These are phyloP conservation scores for Colletotrichum magnum DNA, from an alignment of 2,329 filamentous ascomycete species.

Conservation along the genomic window DNA sequence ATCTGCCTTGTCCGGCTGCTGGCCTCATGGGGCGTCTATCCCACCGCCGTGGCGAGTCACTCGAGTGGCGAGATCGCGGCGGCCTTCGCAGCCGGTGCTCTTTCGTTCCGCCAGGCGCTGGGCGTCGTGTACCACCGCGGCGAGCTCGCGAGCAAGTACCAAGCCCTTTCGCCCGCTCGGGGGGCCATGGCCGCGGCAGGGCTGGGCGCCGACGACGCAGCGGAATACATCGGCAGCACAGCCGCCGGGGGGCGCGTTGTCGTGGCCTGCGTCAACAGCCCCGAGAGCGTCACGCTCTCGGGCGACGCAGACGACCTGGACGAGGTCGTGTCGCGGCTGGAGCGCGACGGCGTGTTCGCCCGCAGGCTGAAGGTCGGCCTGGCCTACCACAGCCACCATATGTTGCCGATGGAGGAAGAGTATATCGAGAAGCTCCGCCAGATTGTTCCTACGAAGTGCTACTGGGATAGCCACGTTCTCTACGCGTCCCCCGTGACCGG, in stretches of 20 bases:
- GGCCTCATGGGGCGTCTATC: conserved; percentile 48
- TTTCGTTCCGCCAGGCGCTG: conserved; percentile 52
- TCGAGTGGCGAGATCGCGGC: conserved; percentile 66
- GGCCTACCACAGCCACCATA: conserved; percentile 41
- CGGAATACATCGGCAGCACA: conserved; percentile 40
- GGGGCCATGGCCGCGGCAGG: conserved; percentile 71
- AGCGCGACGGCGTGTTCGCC: conserved; percentile 31
- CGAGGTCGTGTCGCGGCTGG: conserved; percentile 45
- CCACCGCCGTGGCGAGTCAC: conserved; percentile 59
- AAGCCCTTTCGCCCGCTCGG: conserved; percentile 3
- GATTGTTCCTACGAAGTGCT: too few species aligned
- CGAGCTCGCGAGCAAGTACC: too few species aligned
- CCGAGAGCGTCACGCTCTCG: conserved; percentile 65
- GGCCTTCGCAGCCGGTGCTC: conserved; percentile 61
- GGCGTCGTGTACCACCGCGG: conserved; percentile 51
- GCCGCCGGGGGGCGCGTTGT: conserved; percentile 38
- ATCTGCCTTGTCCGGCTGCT: conserved; percentile 48
- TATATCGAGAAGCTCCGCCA: too few species aligned
- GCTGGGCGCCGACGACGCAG: conserved; percentile 57
- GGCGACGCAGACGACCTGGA: conserved; percentile 41
- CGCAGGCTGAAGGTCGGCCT: conserved; percentile 41
- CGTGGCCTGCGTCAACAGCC: conserved; percentile 65
- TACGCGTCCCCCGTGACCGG: too few species aligned
- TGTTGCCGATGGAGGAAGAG: conserved; percentile 20
- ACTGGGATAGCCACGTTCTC: too few species aligned